Evolutionary conservation across 2,329 filamentous ascomycete species (phyloP).

Genomic region (Colletotrichum cuscutae): DNA sequence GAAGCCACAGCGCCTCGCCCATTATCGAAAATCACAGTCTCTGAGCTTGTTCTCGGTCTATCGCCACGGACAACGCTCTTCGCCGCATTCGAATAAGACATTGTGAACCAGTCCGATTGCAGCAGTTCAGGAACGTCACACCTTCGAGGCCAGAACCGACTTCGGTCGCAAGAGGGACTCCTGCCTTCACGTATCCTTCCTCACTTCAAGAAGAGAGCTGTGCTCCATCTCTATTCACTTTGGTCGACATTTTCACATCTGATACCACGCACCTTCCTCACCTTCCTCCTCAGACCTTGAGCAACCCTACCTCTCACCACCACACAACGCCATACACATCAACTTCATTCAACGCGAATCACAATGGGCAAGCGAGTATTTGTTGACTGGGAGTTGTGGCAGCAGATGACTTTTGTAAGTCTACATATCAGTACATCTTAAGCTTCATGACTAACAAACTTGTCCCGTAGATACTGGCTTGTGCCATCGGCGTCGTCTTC

Average conservation of each 20-base stretch:
- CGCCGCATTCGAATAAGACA: conserved; percentile 27
- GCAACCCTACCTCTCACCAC: background rate
- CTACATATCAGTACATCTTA: conserved; percentile 6
- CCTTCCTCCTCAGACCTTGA: background rate
- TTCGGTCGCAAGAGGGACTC: background rate
- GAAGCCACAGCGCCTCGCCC: background rate
- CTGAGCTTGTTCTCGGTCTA: background rate
- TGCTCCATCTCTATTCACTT: conserved; percentile 4
- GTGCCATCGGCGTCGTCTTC: conserved; percentile 77
- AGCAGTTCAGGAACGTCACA: conserved; percentile 8
- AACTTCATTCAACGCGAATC: background rate
- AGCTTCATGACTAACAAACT: too few relatives aligned
- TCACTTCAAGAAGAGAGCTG: conserved; percentile 17
- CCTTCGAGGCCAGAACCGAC: background rate
- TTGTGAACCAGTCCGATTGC: background rate
- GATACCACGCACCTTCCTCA: background rate
- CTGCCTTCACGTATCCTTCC: background rate
- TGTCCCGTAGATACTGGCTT: conserved; percentile 72
- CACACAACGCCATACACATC: background rate
- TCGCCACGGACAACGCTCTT: conserved; percentile 21
- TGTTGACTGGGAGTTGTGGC: conserved; percentile 80
- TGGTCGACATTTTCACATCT: background rate
- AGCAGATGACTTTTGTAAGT: conserved; percentile 90
- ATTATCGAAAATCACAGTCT: background rate
- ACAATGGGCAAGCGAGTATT: conserved; percentile 65